Conservation (phyloP, 75 land plant species). For the Selaginella moellendorffii region DNA sequence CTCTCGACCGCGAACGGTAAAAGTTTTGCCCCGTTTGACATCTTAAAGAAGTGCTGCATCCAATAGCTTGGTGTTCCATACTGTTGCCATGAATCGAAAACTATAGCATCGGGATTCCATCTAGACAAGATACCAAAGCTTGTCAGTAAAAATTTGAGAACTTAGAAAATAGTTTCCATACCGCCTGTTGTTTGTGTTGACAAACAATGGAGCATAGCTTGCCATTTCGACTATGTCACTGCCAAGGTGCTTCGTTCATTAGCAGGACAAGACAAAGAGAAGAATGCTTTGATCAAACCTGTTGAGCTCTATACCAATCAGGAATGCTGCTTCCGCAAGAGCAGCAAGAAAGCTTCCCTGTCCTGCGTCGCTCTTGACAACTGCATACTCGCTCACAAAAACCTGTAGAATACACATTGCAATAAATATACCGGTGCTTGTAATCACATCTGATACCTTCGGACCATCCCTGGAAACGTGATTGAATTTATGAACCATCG, state of each 20-base stretch:
- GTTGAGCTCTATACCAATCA: slow-evolving; percentile 76
- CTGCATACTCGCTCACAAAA: slow-evolving; percentile 97
- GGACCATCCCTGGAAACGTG: slow-evolving; percentile 53
- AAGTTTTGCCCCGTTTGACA: slow-evolving; percentile 62
- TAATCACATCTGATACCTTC: slow-evolving; percentile 45
- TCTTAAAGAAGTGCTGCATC: slow-evolving; percentile 56
- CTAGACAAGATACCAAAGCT: slow-evolving; percentile 33
- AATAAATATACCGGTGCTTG: too few species aligned
- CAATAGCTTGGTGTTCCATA: slow-evolving; percentile 96
- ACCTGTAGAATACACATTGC: too few species aligned
- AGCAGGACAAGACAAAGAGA: not conserved
- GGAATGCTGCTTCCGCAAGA: slow-evolving; percentile 67
- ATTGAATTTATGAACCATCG: slow-evolving; percentile 58
- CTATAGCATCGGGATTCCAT: slow-evolving; percentile 95
- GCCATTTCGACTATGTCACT: slow-evolving; percentile 91
- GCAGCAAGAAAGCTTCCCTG: slow-evolving; percentile 69
- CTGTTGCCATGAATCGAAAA: slow-evolving; percentile 63
- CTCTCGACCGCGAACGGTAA: slow-evolving; percentile 30
- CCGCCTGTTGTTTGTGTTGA: slow-evolving; percentile 60
- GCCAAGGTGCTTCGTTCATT: not conserved
- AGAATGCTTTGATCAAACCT: slow-evolving; percentile 27
- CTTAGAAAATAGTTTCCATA: too few species aligned
- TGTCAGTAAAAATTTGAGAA: too few species aligned
- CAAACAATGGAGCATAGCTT: slow-evolving; percentile 95
- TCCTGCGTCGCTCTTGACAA: slow-evolving; percentile 67